These are phyloP conservation scores for Stephanodiscus minutulus DNA, from an alignment of 108 stramenopile species.

Conservation along the genomic window DNA sequence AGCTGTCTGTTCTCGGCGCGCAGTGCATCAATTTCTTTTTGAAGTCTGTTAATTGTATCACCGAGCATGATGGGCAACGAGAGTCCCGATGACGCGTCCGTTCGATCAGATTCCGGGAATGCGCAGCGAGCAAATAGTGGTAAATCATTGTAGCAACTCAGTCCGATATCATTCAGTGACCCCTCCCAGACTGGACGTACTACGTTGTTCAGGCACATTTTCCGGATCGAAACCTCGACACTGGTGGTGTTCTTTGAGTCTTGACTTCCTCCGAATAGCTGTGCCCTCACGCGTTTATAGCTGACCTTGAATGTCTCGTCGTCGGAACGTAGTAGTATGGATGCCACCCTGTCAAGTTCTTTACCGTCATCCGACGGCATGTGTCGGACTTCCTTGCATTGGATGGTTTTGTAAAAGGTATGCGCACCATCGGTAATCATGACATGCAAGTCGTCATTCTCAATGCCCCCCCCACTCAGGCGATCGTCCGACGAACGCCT, in stretches of 20 bases:
- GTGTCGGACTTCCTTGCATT: conserved; percentile 33
- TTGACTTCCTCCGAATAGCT: conserved; percentile 23
- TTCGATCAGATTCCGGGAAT: not conserved
- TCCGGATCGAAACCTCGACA: conserved; percentile 38
- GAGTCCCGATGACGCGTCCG: conserved; percentile 22
- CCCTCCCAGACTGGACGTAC: conserved; percentile 49
- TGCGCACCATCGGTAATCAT: conserved; percentile 36
- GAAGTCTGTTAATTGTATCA: conserved; percentile 38
- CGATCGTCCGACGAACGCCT: conserved; percentile 8
- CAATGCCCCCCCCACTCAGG: conserved; percentile 3
- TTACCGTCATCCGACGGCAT: conserved; percentile 17
- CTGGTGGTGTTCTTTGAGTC: conserved; percentile 33
- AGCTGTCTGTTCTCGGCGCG: conserved; percentile 39
- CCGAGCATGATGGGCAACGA: conserved; percentile 30
- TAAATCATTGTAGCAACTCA: conserved; percentile 17
- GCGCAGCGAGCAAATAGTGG: conserved; percentile 22
- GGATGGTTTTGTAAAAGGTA: conserved; percentile 42
- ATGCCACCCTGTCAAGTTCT: conserved; percentile 24
- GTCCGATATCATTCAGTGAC: conserved; percentile 18
- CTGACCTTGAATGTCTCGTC: conserved; percentile 29
- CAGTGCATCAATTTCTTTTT: conserved; percentile 49
- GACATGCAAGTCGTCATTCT: conserved; percentile 34
- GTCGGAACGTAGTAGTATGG: conserved; percentile 15
- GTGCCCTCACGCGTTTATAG: conserved; percentile 30
- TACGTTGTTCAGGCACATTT: conserved; percentile 36